Conservation (phyloP, 257 asterid genomes). For the Petunia axillaris region DNA sequence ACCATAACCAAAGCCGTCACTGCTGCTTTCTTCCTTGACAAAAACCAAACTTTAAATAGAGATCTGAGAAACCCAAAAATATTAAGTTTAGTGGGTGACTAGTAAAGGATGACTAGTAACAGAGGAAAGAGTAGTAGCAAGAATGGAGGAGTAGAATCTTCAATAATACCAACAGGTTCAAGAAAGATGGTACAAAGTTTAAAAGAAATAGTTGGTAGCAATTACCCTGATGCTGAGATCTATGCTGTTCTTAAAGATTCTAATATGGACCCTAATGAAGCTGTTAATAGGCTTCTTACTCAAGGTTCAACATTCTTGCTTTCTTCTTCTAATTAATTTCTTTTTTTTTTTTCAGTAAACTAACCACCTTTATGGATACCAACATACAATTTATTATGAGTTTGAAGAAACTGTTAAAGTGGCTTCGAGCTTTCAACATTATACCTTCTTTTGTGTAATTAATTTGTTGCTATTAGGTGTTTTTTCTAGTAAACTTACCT, state of each 20-base stretch:
- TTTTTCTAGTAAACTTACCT: too few relatives aligned
- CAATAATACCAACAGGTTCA: constrained; percentile 64
- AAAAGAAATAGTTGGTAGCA: constrained; percentile 69
- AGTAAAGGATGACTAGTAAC: constrained; percentile 9
- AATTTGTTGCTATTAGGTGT: too few relatives aligned
- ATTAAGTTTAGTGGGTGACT: not conserved
- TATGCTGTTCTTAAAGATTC: constrained; percentile 84
- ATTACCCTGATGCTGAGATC: constrained; percentile 84
- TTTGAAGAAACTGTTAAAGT: too few relatives aligned
- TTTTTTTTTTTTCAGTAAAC: not conserved
- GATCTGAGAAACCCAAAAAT: not conserved
- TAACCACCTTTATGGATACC: too few relatives aligned
- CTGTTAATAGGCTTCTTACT: constrained; percentile 69
- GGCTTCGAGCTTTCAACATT: too few relatives aligned
- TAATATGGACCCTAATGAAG: constrained; percentile 95
- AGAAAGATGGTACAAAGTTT: constrained; percentile 82
- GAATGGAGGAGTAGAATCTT: constrained; percentile 20
- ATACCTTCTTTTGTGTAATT: too few relatives aligned
- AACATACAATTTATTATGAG: too few relatives aligned
- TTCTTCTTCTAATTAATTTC: not conserved
- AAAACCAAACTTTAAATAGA: not conserved
- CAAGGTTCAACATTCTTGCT: not conserved
- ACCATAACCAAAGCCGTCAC: too few relatives aligned
- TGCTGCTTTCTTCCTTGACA: too few relatives aligned
- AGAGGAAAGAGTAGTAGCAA: constrained; percentile 22